phyloP scores from a whole-genome alignment of 257 asterid species.

The Solanum corneliomulleri region DNA sequence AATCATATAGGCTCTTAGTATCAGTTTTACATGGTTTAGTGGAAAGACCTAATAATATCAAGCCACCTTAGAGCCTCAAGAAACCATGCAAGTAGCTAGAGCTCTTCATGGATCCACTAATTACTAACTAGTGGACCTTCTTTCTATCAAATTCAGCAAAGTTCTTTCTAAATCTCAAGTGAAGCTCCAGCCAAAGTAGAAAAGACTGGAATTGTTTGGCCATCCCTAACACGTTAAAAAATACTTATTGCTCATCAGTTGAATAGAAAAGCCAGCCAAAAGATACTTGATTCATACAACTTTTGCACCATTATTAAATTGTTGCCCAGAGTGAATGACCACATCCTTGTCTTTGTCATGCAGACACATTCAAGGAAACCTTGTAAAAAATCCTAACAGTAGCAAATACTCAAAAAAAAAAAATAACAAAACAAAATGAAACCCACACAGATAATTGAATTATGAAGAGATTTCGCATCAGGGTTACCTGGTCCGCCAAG shows the following conservation, averaged over 20 bases:
- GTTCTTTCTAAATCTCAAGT: not conserved
- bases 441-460: not conserved
- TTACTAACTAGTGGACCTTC: not conserved
- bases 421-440: not conserved
- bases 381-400: not conserved
- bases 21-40: not conserved
- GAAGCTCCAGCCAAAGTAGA: not conserved
- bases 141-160: not conserved
- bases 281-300: not conserved
- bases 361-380: not conserved
- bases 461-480: conserved; percentile 4
- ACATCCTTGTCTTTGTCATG: not conserved
- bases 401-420: not conserved
- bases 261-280: not conserved
- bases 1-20: not conserved
- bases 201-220: not conserved
- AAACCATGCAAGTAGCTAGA: not conserved
- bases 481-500: conserved; percentile 44
- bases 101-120: not conserved
- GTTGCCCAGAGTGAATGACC: not conserved
- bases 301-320: not conserved
- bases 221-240: not conserved
- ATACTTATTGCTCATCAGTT: not conserved
- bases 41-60: not conserved
- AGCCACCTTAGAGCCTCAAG: not conserved